A percentile compares a stretch with the other conserved stretches of the same genome.
Evolutionary conservation across 345 rosid genomes (phyloP).

Genomic region (Gossypium stocksii): DNA sequence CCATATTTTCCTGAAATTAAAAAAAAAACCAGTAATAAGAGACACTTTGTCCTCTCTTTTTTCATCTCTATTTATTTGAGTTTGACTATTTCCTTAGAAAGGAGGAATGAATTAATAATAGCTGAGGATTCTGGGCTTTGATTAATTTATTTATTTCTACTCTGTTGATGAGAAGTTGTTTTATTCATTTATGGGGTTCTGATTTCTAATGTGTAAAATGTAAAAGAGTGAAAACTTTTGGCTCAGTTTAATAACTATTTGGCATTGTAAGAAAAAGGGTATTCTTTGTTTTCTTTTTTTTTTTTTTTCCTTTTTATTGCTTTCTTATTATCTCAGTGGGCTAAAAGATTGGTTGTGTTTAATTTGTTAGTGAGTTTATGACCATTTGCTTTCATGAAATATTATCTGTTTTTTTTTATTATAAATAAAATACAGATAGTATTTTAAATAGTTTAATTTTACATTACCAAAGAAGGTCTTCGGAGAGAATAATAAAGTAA

Average conservation of each 20-base stretch:
- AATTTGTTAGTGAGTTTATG: too few species aligned
- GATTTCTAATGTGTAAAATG: neutral
- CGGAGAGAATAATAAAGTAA: conserved; percentile 14
- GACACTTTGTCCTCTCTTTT: neutral
- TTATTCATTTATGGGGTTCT: neutral
- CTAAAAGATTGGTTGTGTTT: neutral
- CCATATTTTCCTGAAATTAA: neutral
- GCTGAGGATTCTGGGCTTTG: neutral
- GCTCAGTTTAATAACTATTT: too few species aligned
- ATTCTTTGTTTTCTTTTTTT: neutral
- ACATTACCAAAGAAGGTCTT: neutral
- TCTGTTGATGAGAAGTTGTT: too few species aligned
- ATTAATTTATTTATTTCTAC: too few species aligned
- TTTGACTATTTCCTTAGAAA: neutral
- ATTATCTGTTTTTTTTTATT: neutral
- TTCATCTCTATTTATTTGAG: neutral
- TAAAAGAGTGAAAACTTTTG: neutral
- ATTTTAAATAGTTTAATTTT: neutral
- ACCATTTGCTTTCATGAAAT: conserved; percentile 3
- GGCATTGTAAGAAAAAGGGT: neutral
- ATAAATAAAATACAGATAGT: neutral
- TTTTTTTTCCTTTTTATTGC: neutral
- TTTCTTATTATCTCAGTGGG: neutral
- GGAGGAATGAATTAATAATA: neutral
- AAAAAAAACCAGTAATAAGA: neutral